phyloP scores from a whole-genome alignment of 306 rosid genomes.

The Nissolia schottii region DNA sequence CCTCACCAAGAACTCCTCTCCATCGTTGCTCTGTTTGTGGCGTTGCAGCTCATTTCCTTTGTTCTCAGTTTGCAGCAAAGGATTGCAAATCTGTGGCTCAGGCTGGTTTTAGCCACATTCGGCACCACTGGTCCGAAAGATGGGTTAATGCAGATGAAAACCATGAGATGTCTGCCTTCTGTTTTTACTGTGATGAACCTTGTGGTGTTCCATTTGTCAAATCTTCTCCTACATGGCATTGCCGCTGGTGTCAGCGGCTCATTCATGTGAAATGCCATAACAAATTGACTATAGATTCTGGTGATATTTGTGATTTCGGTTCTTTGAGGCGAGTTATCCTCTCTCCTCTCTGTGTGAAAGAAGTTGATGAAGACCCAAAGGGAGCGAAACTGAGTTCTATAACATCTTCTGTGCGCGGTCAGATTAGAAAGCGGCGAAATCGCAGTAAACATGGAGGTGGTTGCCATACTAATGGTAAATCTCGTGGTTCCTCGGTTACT shows the following conservation, averaged over 20 bases:
- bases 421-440: constrained; percentile 46
- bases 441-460: constrained; percentile 41
- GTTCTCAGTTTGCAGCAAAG: constrained; percentile 59
- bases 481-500: constrained; percentile 26
- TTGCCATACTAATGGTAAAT: constrained; percentile 28
- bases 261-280: constrained; percentile 76
- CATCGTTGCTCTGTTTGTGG: constrained; percentile 86
- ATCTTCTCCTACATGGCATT: constrained; percentile 80
- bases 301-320: constrained; percentile 73
- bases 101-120: constrained; percentile 58
- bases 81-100: constrained; percentile 83
- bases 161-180: constrained; percentile 55
- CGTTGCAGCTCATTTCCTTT: constrained; percentile 69
- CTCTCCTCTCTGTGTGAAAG: constrained; percentile 63
- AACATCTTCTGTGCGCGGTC: constrained; percentile 47
- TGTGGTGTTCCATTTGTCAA: constrained; percentile 78
- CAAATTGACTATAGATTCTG: constrained; percentile 54
- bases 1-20: constrained; percentile 40
- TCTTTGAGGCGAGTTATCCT: constrained; percentile 50
- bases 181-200: constrained; percentile 65
- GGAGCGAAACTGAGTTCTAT: constrained; percentile 40
- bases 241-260: constrained; percentile 76
- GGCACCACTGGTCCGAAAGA: constrained; percentile 81
- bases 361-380: constrained; percentile 43
- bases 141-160: constrained; percentile 67